These are phyloP conservation scores for Sonneratia alba DNA, from an alignment of 345 rosid genomes.

Conservation along the genomic window DNA sequence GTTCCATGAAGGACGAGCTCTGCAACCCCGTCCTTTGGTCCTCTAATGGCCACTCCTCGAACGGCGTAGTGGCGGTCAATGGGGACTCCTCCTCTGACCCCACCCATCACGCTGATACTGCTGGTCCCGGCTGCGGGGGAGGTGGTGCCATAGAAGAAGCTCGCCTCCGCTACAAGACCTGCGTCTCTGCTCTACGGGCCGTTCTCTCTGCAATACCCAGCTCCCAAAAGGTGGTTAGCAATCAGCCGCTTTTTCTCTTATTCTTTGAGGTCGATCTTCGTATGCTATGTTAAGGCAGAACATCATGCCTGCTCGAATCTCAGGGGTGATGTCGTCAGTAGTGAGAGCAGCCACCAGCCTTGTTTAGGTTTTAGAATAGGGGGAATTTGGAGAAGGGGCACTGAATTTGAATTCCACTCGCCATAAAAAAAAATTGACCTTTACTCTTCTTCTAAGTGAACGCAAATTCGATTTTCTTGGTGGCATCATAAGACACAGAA, in stretches of 20 bases:
- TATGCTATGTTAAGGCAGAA: too few species aligned
- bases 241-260: too few species aligned
- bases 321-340: too few species aligned
- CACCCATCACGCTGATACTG: constrained; percentile 34
- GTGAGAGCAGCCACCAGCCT: too few species aligned
- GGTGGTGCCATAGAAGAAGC: constrained; percentile 77
- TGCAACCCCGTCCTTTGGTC: constrained; percentile 85
- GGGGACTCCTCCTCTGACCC: constrained; percentile 43
- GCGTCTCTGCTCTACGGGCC: constrained; percentile 82
- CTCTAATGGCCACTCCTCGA: constrained; percentile 24
- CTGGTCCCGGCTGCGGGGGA: constrained; percentile 29
- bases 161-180: constrained; percentile 65
- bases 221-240: constrained; percentile 49
- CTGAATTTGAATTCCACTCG: background rate
- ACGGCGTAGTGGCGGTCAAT: constrained; percentile 17
- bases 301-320: too few species aligned
- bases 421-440: background rate
- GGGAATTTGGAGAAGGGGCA: too few species aligned
- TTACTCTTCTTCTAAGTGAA: too few species aligned
- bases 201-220: constrained; percentile 69
- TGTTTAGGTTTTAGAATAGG: too few species aligned
- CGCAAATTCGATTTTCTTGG: too few species aligned
- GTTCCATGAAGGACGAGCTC: constrained; percentile 92
- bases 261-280: too few species aligned
- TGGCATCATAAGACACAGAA: too few species aligned